Evolutionary conservation across 2,329 filamentous ascomycete species (phyloP).

Genomic region (Mycosphaerella sp.): DNA sequence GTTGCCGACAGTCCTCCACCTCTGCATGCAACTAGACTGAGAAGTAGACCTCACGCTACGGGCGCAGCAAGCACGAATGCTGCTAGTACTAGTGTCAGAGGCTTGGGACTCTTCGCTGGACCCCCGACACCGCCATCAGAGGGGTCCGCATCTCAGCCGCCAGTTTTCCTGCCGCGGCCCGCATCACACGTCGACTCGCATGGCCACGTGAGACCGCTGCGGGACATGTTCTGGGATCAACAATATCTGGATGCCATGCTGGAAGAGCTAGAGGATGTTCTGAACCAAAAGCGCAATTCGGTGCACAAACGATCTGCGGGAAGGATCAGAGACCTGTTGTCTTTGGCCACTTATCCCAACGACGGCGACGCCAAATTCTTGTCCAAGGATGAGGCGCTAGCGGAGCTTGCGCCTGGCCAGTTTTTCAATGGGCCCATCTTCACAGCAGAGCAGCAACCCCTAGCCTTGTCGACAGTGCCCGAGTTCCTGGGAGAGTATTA

Average conservation of each 20-base stretch:
- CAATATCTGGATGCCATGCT: slow-evolving; percentile 7
- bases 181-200: not conserved
- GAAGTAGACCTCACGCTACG: not conserved
- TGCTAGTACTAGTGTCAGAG: too few relatives aligned
- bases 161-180: not conserved
- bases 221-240: slow-evolving; percentile 6
- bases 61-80: not conserved
- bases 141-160: not conserved
- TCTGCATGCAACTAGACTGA: not conserved
- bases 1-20: not conserved
- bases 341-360: slow-evolving; percentile 20
- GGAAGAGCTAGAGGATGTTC: not conserved
- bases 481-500: slow-evolving; percentile 30
- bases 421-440: slow-evolving; percentile 28
- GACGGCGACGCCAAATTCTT: slow-evolving; percentile 24
- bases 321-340: slow-evolving; percentile 25
- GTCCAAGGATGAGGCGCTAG: slow-evolving; percentile 22
- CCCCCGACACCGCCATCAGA: slow-evolving; percentile 1
- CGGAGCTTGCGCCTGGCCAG: slow-evolving; percentile 16
- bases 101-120: not conserved
- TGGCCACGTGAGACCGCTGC: slow-evolving; percentile 3
- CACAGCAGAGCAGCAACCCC: slow-evolving; percentile 24
- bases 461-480: slow-evolving; percentile 23
- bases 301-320: slow-evolving; percentile 17
- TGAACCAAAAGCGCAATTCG: not conserved